Evolutionary conservation across 192 early-diverging fungal genomes (phyloP).

Genomic region (Coemansia sp.): DNA sequence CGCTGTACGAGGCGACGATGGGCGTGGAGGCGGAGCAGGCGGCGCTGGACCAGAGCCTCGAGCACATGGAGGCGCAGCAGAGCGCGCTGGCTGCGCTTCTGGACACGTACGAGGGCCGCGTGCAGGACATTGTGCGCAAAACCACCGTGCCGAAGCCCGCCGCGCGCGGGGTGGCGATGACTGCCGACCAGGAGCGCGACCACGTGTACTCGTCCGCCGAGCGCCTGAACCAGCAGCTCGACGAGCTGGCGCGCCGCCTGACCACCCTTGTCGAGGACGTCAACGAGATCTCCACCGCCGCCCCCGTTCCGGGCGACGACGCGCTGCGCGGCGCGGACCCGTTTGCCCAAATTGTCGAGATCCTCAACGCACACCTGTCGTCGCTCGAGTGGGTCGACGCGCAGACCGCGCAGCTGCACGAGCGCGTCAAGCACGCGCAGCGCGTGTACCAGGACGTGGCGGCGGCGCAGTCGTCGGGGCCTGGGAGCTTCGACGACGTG

Average conservation of each 20-base stretch:
- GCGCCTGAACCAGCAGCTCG: conserved; percentile 81
- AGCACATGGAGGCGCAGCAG: conserved; percentile 87
- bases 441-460: conserved; percentile 40
- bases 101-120: conserved; percentile 70
- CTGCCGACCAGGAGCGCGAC: conserved; percentile 83
- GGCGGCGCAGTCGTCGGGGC: conserved; percentile 22
- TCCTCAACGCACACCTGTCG: conserved; percentile 88
- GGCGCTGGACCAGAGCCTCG: conserved; percentile 81
- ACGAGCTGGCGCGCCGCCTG: conserved; percentile 79
- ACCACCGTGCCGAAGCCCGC: conserved; percentile 56
- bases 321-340: conserved; percentile 49
- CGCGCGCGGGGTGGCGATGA: conserved; percentile 40
- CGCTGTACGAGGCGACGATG: conserved; percentile 72
- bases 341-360: conserved; percentile 77
- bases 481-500: conserved; percentile 5
- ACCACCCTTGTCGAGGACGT: conserved; percentile 83
- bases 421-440: conserved; percentile 39
- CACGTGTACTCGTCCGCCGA: conserved; percentile 83
- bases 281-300: conserved; percentile 57
- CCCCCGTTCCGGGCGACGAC: conserved; percentile 10
- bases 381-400: conserved; percentile 95
- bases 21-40: conserved; percentile 72
- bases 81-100: conserved; percentile 73
- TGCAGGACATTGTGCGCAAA: conserved; percentile 49
- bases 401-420: conserved; percentile 44